These are phyloP conservation scores for Trypanosoma melophagium DNA, from an alignment of 208 protist genomes.

Conservation along the genomic window DNA sequence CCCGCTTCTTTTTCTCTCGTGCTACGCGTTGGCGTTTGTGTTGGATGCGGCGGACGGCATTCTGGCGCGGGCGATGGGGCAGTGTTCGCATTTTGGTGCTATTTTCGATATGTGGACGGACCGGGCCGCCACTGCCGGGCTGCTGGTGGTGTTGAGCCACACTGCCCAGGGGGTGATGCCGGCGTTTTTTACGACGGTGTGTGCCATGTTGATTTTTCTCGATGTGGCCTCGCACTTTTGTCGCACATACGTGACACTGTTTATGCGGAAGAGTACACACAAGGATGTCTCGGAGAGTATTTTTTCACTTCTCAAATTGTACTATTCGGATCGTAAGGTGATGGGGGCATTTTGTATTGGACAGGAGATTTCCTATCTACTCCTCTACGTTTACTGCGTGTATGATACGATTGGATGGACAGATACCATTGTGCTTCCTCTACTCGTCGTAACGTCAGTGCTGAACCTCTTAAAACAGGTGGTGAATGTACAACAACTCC, in stretches of 20 bases:
- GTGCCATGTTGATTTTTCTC: slow-evolving; percentile 78
- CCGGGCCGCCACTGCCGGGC: slow-evolving; percentile 85
- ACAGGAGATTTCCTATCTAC: slow-evolving; percentile 92
- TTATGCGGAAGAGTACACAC: slow-evolving; percentile 63
- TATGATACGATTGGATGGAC: slow-evolving; percentile 38
- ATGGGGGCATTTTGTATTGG: slow-evolving; percentile 88
- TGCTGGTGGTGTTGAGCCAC: slow-evolving; percentile 85
- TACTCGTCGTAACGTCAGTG: slow-evolving; percentile 39
- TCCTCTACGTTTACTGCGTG: slow-evolving; percentile 74
- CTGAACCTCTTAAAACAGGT: slow-evolving; percentile 82
- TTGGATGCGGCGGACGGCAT: slow-evolving; percentile 92
- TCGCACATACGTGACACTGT: slow-evolving; percentile 89
- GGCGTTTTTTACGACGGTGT: slow-evolving; percentile 51
- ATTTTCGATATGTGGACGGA: slow-evolving; percentile 95
- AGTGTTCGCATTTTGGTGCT: slow-evolving; percentile 91
- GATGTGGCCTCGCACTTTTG: slow-evolving; percentile 93
- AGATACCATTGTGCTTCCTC: not conserved
- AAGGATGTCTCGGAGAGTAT: slow-evolving; percentile 86
- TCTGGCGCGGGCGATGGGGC: slow-evolving; percentile 80
- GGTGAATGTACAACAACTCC: slow-evolving; percentile 90
- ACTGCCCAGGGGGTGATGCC: slow-evolving; percentile 68
- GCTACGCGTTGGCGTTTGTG: slow-evolving; percentile 82
- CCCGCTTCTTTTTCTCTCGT: slow-evolving; percentile 64
- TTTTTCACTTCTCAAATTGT: slow-evolving; percentile 81
- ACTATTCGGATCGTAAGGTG: slow-evolving; percentile 89